These are phyloP conservation scores for Crithidia brevicula DNA, from an alignment of 208 protist genomes.

Conservation along the genomic window DNA sequence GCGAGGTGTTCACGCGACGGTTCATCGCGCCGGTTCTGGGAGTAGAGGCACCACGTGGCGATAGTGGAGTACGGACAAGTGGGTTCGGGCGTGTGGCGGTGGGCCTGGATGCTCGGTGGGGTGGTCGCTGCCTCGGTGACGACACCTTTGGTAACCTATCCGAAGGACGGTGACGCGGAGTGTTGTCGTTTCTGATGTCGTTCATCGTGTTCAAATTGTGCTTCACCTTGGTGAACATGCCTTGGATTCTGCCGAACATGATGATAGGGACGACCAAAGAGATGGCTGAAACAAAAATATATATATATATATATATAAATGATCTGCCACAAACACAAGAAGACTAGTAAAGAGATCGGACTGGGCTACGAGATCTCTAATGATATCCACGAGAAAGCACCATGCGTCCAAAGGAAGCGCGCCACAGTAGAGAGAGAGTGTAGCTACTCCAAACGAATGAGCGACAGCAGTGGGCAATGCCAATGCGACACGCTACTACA, in stretches of 20 bases:
- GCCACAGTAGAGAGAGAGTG: no score
- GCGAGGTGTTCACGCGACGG: not conserved
- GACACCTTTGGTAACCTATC: not conserved
- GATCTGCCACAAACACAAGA: not conserved
- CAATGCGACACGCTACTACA: no score
- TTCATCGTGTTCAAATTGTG: not conserved
- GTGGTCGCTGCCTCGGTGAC: not conserved
- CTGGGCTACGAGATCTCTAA: no score
- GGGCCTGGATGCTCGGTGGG: not conserved
- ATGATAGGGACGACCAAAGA: not conserved
- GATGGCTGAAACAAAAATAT: not conserved
- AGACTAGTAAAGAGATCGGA: not conserved
- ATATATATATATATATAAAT: not conserved
- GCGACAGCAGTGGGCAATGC: no score
- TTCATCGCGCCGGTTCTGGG: not conserved
- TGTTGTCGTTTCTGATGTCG: not conserved
- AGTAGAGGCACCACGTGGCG: no score
- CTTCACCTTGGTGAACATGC: constrained; percentile 3
- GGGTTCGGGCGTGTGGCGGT: not conserved
- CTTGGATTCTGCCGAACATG: constrained; percentile 6
- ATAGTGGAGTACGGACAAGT: not conserved
- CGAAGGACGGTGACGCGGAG: not conserved
- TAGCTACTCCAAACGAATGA: no score
- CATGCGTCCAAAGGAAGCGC: no score
- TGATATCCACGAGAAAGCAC: no score